phyloP scores from a whole-genome alignment of 106 monocot species.

The Dendrobium huoshanense region DNA sequence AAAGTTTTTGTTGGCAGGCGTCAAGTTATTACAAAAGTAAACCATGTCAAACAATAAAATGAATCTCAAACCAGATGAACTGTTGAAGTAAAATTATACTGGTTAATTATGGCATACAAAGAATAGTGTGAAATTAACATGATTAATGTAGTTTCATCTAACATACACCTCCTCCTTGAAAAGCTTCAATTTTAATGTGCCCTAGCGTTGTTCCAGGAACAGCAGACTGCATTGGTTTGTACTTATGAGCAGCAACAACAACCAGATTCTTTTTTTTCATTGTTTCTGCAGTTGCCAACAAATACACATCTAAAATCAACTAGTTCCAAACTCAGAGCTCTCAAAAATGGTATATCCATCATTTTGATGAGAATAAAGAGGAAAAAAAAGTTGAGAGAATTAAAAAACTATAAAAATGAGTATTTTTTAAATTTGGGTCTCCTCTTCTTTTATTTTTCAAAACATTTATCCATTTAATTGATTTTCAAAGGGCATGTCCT shows the following conservation, averaged over 20 bases:
- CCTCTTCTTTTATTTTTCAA: too few species aligned
- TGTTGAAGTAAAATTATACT: background rate
- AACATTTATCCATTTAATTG: too few species aligned
- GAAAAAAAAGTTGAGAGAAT: background rate
- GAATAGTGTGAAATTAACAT: too few species aligned
- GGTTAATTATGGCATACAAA: background rate
- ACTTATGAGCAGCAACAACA: conserved; percentile 93
- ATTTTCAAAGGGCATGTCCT: too few species aligned
- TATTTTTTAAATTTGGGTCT: too few species aligned
- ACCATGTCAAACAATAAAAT: background rate
- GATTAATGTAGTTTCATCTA: background rate
- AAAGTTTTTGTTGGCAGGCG: background rate
- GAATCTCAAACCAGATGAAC: background rate
- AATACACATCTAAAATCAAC: background rate
- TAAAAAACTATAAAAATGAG: background rate
- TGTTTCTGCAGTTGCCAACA: conserved; percentile 36
- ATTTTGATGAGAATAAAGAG: background rate
- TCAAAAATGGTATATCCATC: background rate
- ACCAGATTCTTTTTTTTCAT: conserved; percentile 87
- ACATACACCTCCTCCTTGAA: conserved; percentile 80
- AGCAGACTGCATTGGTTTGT: conserved; percentile 95
- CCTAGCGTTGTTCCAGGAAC: conserved; percentile 98
- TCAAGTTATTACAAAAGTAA: background rate
- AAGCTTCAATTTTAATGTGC: conserved; percentile 91
- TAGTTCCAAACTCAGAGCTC: background rate